Evolutionary conservation across 2,329 filamentous ascomycete genomes (phyloP), one percentile per base, ranked within the genome.

Genomic region (Helotiales sp.): DNA sequence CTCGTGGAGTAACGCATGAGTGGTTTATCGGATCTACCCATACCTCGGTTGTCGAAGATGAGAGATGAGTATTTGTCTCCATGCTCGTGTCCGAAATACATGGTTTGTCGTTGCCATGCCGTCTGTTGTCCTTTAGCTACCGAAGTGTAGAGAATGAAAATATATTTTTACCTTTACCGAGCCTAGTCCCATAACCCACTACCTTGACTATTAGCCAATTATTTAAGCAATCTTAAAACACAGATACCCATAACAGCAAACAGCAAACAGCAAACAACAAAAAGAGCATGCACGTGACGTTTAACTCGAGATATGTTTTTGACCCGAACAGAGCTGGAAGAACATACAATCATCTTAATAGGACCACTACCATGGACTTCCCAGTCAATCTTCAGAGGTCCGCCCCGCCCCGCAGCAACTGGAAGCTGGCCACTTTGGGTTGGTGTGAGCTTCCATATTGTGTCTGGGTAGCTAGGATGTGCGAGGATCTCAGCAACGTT

Each of bases 121-220:
- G 83, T 79, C 69, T 82, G 33, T 34, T 17, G 10, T 79, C 58
- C 79, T 34, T 58, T 38, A 52, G 38, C 9, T 17, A 17, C 4
- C 33, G 13, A 24, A 31, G 19, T 5, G 1, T 27, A 15, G 8
- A 19, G 6, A 24, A 13, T 6, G 17, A 8, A 12, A 12, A 12
- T 27, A 27, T 33, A 8, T n/a, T 47, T 58, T 54, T 62, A 66
- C 67, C 70, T 80, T 83, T 67, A 80, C 80, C 55, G 86, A 86
- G 34, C 87, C 90, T 3, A 96, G 81, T 62, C 91, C 91, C 86
- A 91, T 91, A 67, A 96, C 81, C 76, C 90, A 85, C 90, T 93
- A 67, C 47, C 15, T 48, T 49, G 55, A 17, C 33, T 38, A 31
- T 31, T 54, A 33, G 52, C 63, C 17, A 63, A 60, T 40, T 25